Conservation (phyloP, 352 stramenopile genomes). For the Pythium periplocum region DNA sequence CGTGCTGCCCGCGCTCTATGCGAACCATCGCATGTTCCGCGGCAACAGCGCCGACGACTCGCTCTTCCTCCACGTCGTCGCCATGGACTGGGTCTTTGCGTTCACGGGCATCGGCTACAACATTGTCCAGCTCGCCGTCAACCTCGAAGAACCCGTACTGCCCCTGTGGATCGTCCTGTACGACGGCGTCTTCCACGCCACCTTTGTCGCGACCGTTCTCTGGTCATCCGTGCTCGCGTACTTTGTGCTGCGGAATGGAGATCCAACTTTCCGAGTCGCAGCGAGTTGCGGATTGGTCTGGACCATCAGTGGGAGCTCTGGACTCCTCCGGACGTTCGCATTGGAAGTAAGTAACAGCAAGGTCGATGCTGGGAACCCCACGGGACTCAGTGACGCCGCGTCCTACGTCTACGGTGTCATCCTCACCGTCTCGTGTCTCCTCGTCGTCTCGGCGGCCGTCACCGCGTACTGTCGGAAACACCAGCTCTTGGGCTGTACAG, state of each 20-base stretch:
- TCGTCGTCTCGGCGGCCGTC: too few species aligned
- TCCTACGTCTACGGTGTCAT: too few species aligned
- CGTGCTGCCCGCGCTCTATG: slow-evolving; percentile 27
- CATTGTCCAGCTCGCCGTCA: slow-evolving; percentile 46
- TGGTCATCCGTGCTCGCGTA: slow-evolving; percentile 41
- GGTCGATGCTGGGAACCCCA: too few species aligned
- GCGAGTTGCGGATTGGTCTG: slow-evolving; percentile 42
- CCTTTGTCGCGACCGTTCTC: slow-evolving; percentile 41
- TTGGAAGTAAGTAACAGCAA: too few species aligned
- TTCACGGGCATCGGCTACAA: slow-evolving; percentile 43
- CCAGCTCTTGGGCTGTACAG: too few species aligned
- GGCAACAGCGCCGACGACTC: not conserved
- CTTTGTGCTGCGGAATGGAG: slow-evolving; percentile 31
- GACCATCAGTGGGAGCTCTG: slow-evolving; percentile 34
- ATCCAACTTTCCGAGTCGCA: slow-evolving; percentile 35
- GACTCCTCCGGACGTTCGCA: slow-evolving; percentile 29
- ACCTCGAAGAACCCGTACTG: slow-evolving; percentile 23
- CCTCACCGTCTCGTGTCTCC: too few species aligned
- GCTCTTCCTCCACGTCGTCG: slow-evolving; percentile 48
- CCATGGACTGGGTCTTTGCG: slow-evolving; percentile 54
- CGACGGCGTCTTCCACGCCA: slow-evolving; percentile 26
- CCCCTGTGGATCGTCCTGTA: slow-evolving; percentile 33
- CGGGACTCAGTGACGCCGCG: too few species aligned
- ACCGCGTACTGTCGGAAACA: too few species aligned
- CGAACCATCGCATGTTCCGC: slow-evolving; percentile 11